These are phyloP conservation scores for Cryphonectria nitschkei DNA, from an alignment of 2,329 filamentous ascomycete species.

Conservation along the genomic window DNA sequence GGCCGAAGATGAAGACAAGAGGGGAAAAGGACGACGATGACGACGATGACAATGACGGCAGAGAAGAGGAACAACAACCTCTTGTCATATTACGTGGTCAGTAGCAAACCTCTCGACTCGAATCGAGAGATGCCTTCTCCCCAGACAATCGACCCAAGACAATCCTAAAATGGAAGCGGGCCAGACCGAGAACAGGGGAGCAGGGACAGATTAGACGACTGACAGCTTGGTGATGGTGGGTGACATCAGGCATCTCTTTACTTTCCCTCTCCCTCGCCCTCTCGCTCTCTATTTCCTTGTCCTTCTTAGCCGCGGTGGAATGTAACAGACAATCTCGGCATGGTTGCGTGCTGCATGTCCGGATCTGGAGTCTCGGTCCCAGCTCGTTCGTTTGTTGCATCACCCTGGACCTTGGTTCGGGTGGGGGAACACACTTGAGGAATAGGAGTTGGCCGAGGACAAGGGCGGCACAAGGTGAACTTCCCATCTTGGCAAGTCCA, in stretches of 20 bases:
- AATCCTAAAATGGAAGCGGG: background rate
- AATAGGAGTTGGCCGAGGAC: background rate
- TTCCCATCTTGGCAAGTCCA: constrained; percentile 4
- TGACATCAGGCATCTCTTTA: background rate
- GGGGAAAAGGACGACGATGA: background rate
- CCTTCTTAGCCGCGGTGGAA: background rate
- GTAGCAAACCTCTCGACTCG: background rate
- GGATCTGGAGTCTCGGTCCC: background rate
- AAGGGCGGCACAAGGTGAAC: background rate
- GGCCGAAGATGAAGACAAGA: background rate
- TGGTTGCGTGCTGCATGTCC: background rate
- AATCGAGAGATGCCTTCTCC: background rate
- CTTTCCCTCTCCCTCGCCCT: background rate
- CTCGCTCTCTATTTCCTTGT: background rate
- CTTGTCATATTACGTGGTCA: background rate
- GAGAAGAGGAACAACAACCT: background rate
- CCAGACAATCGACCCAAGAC: background rate
- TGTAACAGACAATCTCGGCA: constrained; percentile 1
- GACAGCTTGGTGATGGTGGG: background rate
- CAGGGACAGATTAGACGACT: background rate
- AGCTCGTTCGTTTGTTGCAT: background rate
- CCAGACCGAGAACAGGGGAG: constrained; percentile 6
- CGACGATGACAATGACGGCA: background rate
- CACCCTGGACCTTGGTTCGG: background rate
- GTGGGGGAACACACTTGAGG: background rate